phyloP scores from a whole-genome alignment of 2,329 filamentous ascomycete species.

The Diaporthe citri region DNA sequence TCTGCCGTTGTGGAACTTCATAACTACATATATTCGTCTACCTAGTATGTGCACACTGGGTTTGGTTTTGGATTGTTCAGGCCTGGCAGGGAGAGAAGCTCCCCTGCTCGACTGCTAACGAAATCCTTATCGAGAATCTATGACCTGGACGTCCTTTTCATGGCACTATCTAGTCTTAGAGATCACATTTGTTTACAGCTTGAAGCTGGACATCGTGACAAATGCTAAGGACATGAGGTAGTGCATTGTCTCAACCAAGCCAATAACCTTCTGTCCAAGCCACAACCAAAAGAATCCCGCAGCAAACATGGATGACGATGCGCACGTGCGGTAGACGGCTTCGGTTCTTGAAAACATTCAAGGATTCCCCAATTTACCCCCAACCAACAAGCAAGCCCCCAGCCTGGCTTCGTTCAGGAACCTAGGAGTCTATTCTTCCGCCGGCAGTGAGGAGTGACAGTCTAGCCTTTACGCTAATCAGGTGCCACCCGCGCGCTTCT shows the following conservation, averaged over 20 bases:
- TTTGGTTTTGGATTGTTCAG: not conserved
- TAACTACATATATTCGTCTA: not conserved
- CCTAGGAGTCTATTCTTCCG: constrained; percentile 15
- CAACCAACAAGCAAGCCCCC: not conserved
- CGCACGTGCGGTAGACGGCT: not conserved
- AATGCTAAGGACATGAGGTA: too few species aligned
- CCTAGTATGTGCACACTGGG: not conserved
- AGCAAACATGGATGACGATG: not conserved
- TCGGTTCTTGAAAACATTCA: not conserved
- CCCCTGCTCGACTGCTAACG: not conserved
- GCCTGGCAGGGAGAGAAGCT: not conserved
- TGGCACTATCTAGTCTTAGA: not conserved
- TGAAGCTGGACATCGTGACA: not conserved
- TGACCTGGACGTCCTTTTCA: not conserved
- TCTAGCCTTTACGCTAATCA: not conserved
- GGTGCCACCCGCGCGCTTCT: not conserved
- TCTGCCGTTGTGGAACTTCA: not conserved
- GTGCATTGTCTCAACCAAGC: too few species aligned
- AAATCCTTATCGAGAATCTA: not conserved
- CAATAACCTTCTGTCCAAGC: not conserved
- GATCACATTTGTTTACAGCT: not conserved
- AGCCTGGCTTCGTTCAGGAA: not conserved
- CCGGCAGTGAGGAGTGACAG: not conserved
- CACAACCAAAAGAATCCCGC: not conserved
- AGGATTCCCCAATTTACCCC: constrained; percentile 12